phyloP scores from a whole-genome alignment of 208 protist species.

The Crithidia bombi region DNA sequence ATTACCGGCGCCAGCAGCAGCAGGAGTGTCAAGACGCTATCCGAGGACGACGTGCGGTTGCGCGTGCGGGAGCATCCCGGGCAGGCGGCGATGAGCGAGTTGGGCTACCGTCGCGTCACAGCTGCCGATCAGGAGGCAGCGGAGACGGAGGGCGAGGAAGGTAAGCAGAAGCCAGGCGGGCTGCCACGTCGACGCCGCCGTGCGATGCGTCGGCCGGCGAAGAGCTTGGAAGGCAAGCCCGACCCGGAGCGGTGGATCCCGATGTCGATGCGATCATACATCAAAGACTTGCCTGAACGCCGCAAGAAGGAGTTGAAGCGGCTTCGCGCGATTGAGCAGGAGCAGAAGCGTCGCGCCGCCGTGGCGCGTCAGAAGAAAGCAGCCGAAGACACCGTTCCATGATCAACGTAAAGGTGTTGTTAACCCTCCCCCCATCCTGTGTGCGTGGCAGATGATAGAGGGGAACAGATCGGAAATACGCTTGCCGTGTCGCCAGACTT shows the following conservation, averaged over 20 bases:
- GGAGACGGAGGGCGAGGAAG: constrained; percentile 2
- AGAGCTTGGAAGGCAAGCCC: constrained; percentile 68
- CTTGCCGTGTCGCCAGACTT: too few species aligned
- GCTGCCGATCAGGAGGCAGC: constrained; percentile 25
- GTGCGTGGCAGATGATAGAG: too few species aligned
- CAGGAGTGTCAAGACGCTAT: constrained; percentile 3
- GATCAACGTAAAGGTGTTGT: too few species aligned
- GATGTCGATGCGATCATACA: constrained; percentile 80
- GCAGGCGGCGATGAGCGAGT: constrained; percentile 51
- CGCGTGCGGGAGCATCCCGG: constrained; percentile 49
- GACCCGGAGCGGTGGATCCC: constrained; percentile 90
- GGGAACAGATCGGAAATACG: too few species aligned
- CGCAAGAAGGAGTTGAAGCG: constrained; percentile 85
- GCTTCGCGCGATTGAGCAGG: constrained; percentile 81
- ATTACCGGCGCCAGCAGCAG: constrained; percentile 4
- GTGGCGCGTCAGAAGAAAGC: constrained; percentile 31
- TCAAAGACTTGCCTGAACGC: constrained; percentile 81
- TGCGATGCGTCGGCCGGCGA: constrained; percentile 60
- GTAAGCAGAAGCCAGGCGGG: not conserved
- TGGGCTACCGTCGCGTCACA: constrained; percentile 68
- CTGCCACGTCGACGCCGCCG: constrained; percentile 41
- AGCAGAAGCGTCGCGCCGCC: constrained; percentile 72
- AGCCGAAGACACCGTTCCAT: constrained; percentile 12
- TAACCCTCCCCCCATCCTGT: too few species aligned
- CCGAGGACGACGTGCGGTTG: constrained; percentile 41